Evolutionary conservation across 2,329 filamentous ascomycete genomes (phyloP), one percentile per base, ranked within the genome.

Genomic region (Pestalotiopsis fici): DNA sequence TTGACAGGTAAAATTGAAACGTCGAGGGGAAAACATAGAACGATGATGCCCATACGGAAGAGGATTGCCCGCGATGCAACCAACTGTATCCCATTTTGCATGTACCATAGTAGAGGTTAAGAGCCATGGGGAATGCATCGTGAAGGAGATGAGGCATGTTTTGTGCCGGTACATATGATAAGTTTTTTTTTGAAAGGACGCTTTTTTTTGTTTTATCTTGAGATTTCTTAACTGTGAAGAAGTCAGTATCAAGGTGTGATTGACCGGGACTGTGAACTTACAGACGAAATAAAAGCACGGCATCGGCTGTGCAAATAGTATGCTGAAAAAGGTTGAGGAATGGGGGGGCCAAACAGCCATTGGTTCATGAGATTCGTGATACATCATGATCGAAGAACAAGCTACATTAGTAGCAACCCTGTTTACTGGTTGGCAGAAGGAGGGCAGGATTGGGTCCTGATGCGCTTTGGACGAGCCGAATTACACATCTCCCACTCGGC

Each of bases 1-100:
- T 89, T 65, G 87, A 89, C 80, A 84, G 87, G 80, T 89, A 86
- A 70, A 35, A 12, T 57, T 70, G 66, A 43, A 6, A 50, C 21
- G 43, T 68, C 65, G 54, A 39, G 35, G 69, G 66, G 67, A 62
- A 59, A 64, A 35, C 47, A 64, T 59, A 65, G 70, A 71, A 69
- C 47, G 59, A 70, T 18, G 35, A 27, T 50, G 59, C 47, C 25
- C n/a, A 72, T 75, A 74, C 77, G 78, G 75, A 64, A 59, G 59
- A 65, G 54, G 37, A 57, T 47, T 47, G 54, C 54, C 54, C 18
- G 21, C n/a, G 65, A 65, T 64, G 43, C 55, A 28, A 47, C 64
- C 59, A 37, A n/a, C 11, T 4, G 7, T 39, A 12, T 59, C 31
- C 37, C 55, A 71, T 74, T 71, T 68, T 70, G 70, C 70, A 68